Evolutionary conservation across 768 basidiomycete species (phyloP).

Genomic region (Tylopilus subfusipes): DNA sequence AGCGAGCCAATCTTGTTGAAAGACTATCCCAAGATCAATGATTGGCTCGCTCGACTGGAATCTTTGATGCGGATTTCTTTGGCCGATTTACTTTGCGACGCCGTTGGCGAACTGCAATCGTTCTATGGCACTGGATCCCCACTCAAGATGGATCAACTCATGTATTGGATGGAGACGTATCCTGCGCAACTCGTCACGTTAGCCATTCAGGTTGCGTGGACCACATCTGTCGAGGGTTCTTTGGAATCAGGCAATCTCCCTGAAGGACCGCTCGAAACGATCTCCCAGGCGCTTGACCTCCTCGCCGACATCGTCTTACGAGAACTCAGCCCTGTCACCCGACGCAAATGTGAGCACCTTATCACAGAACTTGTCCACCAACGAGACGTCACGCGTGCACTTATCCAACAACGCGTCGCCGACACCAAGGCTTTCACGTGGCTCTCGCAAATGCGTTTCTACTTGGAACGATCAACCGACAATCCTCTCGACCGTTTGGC

Average conservation of each 20-base stretch:
- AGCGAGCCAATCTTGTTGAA: constrained; percentile 80
- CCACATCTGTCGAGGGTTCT: constrained; percentile 70
- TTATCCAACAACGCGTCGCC: constrained; percentile 60
- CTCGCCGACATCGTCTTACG: constrained; percentile 96
- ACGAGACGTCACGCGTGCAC: constrained; percentile 84
- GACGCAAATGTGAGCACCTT: constrained; percentile 96
- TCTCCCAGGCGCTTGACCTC: constrained; percentile 82
- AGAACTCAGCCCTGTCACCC: constrained; percentile 85
- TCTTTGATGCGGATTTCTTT: constrained; percentile 90
- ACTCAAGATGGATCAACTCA: constrained; percentile 64
- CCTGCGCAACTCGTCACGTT: constrained; percentile 96
- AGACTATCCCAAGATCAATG: constrained; percentile 96
- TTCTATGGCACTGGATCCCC: constrained; percentile 71
- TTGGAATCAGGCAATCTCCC: constrained; percentile 56
- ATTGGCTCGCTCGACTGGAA: constrained; percentile 93
- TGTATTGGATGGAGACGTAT: constrained; percentile 90
- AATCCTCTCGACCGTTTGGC: constrained; percentile 78
- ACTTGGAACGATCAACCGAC: constrained; percentile 67
- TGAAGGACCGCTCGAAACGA: constrained; percentile 65
- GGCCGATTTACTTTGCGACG: constrained; percentile 73
- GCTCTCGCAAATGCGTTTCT: constrained; percentile 99
- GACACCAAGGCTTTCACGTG: constrained; percentile 81
- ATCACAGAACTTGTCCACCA: constrained; percentile 99
- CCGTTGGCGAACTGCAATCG: constrained; percentile 72
- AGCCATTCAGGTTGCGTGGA: constrained; percentile 96